Percentiles rank a stretch among this genome's conserved stretches.
These are phyloP conservation scores for Suillus tomentosus DNA, from an alignment of 768 basidiomycete species.

Conservation along the genomic window DNA sequence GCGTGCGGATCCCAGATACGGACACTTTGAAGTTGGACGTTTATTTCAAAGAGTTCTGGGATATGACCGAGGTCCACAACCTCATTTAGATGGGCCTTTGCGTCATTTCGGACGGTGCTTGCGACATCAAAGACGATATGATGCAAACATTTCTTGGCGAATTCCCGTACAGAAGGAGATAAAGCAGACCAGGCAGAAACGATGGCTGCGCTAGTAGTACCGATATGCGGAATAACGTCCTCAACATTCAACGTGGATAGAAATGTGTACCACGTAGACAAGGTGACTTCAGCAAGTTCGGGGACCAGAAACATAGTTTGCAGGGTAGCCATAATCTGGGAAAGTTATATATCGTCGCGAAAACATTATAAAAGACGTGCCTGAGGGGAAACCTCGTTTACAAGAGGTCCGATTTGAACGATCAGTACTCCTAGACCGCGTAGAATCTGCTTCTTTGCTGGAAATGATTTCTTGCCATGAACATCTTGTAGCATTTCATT, in stretches of 20 bases:
- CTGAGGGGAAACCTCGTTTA: conserved; percentile 84
- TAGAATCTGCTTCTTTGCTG: conserved; percentile 75
- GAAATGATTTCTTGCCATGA: conserved; percentile 73
- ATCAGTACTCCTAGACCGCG: conserved; percentile 77
- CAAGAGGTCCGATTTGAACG: conserved; percentile 65
- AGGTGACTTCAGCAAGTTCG: conserved; percentile 75
- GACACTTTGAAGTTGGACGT: conserved; percentile 42
- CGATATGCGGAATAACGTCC: conserved; percentile 84
- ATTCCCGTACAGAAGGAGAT: conserved; percentile 46
- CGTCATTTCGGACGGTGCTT: conserved; percentile 28
- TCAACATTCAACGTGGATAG: conserved; percentile 60
- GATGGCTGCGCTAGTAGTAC: conserved; percentile 84
- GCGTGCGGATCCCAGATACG: conserved; percentile 57
- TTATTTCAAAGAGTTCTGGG: conserved; percentile 56
- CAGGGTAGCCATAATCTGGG: conserved; percentile 92
- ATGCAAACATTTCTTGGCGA: conserved; percentile 62
- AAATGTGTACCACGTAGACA: conserved; percentile 81
- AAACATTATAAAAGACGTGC: conserved; percentile 42
- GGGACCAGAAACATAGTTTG: conserved; percentile 83
- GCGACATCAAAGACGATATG: conserved; percentile 71
- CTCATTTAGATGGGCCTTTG: conserved; percentile 65
- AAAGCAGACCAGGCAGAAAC: conserved; percentile 77
- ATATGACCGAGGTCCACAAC: conserved; percentile 79
- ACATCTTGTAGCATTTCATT: conserved; percentile 87
- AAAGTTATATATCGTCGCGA: conserved; percentile 12